A percentile compares a stretch with the other conserved stretches of the same genome.
These are phyloP conservation scores for Sphaerostilbella broomeana DNA, from an alignment of 2,329 filamentous ascomycete genomes.

Conservation along the genomic window DNA sequence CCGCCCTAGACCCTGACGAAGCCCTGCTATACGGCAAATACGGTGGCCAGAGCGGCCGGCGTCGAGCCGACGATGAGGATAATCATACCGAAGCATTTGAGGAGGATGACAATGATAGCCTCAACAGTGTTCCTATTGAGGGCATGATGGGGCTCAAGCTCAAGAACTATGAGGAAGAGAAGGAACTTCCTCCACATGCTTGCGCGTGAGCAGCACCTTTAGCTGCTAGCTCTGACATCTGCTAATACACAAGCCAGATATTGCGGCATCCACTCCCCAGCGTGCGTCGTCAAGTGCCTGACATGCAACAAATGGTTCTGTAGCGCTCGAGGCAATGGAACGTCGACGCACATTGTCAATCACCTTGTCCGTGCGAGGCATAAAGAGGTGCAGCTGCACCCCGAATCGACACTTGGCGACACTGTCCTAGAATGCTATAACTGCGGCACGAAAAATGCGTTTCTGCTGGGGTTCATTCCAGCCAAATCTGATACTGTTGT, in stretches of 20 bases:
- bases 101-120: conserved; percentile 69
- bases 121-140: conserved; percentile 76
- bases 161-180: conserved; percentile 64
- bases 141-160: conserved; percentile 61
- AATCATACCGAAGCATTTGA: conserved; percentile 78
- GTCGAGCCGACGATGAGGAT: conserved; percentile 80
- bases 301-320: conserved; percentile 98
- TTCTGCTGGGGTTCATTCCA: conserved; percentile 93
- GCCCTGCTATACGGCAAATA: conserved; percentile 68
- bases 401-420: conserved; percentile 85
- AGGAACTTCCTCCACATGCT: conserved; percentile 86
- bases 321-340: conserved; percentile 92
- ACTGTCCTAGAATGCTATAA: conserved; percentile 98
- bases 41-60: conserved; percentile 53
- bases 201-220: conserved; percentile 69
- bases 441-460: conserved; percentile 98
- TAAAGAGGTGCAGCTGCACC: conserved; percentile 97
- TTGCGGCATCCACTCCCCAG: conserved; percentile 93
- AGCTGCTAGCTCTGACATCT: conserved; percentile 6
- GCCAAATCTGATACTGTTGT: conserved; percentile 98
- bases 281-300: conserved; percentile 93
- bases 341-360: conserved; percentile 96
- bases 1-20: conserved; percentile 69
- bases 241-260: conserved; percentile 52
- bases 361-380: conserved; percentile 94